Evolutionary conservation across 2,329 filamentous ascomycete species (phyloP).

Genomic region (Xylaria sp.): DNA sequence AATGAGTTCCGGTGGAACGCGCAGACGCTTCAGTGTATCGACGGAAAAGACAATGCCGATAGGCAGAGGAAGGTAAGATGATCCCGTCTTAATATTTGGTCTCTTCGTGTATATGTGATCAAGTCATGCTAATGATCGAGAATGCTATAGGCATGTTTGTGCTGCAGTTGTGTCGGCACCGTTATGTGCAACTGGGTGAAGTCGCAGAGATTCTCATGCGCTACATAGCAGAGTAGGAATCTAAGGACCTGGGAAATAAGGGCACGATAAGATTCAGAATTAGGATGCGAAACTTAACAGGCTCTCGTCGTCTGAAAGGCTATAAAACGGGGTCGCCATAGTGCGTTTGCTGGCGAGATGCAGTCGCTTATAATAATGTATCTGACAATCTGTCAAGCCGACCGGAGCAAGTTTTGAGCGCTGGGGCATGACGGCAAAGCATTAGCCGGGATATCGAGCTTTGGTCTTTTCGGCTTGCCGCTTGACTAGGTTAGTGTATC

Average conservation of each 20-base stretch:
- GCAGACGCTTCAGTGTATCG: conserved; percentile 53
- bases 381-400: too few relatives aligned
- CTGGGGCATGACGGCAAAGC: too few relatives aligned
- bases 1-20: conserved; percentile 53
- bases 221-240: conserved; percentile 27
- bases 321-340: too few relatives aligned
- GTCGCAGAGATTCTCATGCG: conserved; percentile 43
- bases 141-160: conserved; percentile 50
- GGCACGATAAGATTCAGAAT: background rate
- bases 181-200: conserved; percentile 54
- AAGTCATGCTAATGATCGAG: conserved; percentile 5
- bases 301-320: too few relatives aligned
- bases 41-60: conserved; percentile 50
- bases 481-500: too few relatives aligned
- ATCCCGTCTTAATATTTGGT: background rate
- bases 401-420: too few relatives aligned
- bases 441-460: too few relatives aligned
- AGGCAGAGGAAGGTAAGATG: conserved; percentile 49
- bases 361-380: too few relatives aligned
- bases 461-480: too few relatives aligned
- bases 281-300: too few relatives aligned
- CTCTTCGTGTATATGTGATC: background rate
- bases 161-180: conserved; percentile 52
- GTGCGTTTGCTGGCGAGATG: too few relatives aligned
- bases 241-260: too few relatives aligned